Percentiles rank a stretch among this genome's conserved stretches.
These are phyloP conservation scores for Lizonia empirigonia DNA, from an alignment of 2,329 filamentous ascomycete species.

Conservation along the genomic window DNA sequence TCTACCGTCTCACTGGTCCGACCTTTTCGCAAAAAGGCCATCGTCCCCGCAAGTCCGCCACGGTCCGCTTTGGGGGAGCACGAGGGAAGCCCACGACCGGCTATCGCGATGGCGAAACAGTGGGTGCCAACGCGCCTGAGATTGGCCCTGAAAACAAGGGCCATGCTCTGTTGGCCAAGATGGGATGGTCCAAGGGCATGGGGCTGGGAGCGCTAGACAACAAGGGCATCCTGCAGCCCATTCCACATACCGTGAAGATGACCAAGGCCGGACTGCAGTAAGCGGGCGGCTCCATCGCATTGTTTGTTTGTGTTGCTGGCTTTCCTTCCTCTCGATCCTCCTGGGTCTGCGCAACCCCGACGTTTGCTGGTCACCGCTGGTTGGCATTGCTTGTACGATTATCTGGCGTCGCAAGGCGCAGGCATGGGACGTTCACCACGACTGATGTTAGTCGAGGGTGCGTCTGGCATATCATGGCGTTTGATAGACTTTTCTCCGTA, in stretches of 20 bases:
- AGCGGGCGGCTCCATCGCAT: neutral
- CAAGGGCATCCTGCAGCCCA: slow-evolving; percentile 85
- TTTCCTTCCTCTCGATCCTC: neutral
- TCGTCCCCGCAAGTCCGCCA: slow-evolving; percentile 16
- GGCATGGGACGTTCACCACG: neutral
- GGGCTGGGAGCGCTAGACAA: slow-evolving; percentile 81
- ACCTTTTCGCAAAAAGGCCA: slow-evolving; percentile 16
- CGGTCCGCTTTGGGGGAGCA: slow-evolving; percentile 18
- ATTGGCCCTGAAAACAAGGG: slow-evolving; percentile 83
- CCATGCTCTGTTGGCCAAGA: slow-evolving; percentile 87
- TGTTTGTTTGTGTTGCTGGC: neutral
- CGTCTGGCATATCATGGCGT: slow-evolving; percentile 8
- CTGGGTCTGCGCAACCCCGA: neutral
- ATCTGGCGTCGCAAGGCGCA: slow-evolving; percentile 3
- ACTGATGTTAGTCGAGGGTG: neutral
- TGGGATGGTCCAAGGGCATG: slow-evolving; percentile 92
- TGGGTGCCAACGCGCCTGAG: slow-evolving; percentile 84
- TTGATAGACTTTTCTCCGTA: neutral
- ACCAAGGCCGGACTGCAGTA: slow-evolving; percentile 74
- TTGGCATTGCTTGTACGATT: slow-evolving; percentile 12
- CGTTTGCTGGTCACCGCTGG: neutral
- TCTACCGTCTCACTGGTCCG: slow-evolving; percentile 47
- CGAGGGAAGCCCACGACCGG: slow-evolving; percentile 34
- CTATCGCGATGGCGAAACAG: slow-evolving; percentile 84
- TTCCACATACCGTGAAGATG: slow-evolving; percentile 85